Evolutionary conservation across 371 early-diverging fungal genomes (phyloP).

Genomic region (Apophysomyces sp.): DNA sequence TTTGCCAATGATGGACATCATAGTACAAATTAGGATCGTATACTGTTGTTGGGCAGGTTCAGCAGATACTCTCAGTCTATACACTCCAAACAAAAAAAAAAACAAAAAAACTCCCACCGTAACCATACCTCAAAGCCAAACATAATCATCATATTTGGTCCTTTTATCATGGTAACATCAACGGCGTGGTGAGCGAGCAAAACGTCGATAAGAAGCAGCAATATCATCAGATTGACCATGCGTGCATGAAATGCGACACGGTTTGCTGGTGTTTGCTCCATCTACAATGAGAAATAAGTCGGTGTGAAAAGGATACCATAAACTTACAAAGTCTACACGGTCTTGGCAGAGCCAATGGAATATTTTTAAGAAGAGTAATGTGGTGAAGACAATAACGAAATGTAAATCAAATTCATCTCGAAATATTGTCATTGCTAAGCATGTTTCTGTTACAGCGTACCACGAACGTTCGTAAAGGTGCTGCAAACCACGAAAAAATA

Average conservation of each 20-base stretch:
- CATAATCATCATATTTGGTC: slow-evolving; percentile 90
- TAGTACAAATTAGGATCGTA: slow-evolving; percentile 74
- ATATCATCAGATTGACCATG: slow-evolving; percentile 62
- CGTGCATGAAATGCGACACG: slow-evolving; percentile 66
- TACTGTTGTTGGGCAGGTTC: slow-evolving; percentile 54
- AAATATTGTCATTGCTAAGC: slow-evolving; percentile 94
- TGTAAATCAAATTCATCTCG: slow-evolving; percentile 90
- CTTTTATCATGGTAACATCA: slow-evolving; percentile 55
- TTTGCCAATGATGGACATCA: slow-evolving; percentile 75
- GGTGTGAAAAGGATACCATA: neutral
- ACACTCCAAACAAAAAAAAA: neutral
- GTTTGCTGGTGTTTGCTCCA: slow-evolving; percentile 80
- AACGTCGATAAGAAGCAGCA: slow-evolving; percentile 69
- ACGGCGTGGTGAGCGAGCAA: slow-evolving; percentile 70
- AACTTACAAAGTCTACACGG: slow-evolving; percentile 87
- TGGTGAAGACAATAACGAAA: slow-evolving; percentile 79
- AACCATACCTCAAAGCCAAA: slow-evolving; percentile 90
- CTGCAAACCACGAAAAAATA: slow-evolving; percentile 38
- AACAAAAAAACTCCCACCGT: neutral
- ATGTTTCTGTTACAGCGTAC: slow-evolving; percentile 95
- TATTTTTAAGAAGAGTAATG: slow-evolving; percentile 85
- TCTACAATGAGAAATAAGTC: slow-evolving; percentile 41
- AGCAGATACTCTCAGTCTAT: neutral
- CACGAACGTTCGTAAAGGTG: slow-evolving; percentile 94
- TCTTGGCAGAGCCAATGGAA: slow-evolving; percentile 96